Evolutionary conservation across 1,284 basidiomycete genomes (phyloP), one percentile per base, ranked within the genome.

Genomic region (Trichosporon inkin): DNA sequence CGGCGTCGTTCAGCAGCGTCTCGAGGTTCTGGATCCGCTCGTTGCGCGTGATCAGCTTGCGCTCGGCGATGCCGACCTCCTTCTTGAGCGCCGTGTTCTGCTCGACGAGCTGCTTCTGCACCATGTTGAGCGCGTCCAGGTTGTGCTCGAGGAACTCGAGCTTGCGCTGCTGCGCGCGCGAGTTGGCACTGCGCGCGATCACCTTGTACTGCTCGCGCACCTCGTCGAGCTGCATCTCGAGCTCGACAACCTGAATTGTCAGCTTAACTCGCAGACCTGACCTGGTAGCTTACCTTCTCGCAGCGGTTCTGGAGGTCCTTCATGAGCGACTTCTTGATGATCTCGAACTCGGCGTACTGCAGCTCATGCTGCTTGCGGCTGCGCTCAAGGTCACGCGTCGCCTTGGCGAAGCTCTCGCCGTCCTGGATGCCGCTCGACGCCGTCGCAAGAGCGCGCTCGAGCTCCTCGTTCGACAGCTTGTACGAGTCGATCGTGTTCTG

Each of bases 181-280:
- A 92, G 78, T 98, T 97, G 81, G 93, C 95, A 74, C 94, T 95
- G 64, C 93, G 88, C 67, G 98, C 92, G 57, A 99, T 92, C 71
- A 96, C 95, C 82, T 94, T 95, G 81, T 99, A 99, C 77, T 99
- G 94, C 80, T 99, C 96, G 77, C 92, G 92, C 78, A 96, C 92
- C 77, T 99, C 96, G 75, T 99, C 96, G 40, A 99, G 82, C 76
- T 98, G 95, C 69, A 99, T 98, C 80, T 99, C 96, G 53, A 99
- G 86, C 80, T 99, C 96, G 61, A 99, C 95, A 44, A 99, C 94
- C 92, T 95, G 69, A 16, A 16, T 17, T 67, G 63, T 64, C 32
- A 62, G 59, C 58, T 34, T 5, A 10, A 10, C 1, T 4, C 16
- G 3, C 36, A 19, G 38, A 20, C n/a, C n/a, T n/a, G n/a, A 2